Conservation (phyloP, 371 early-diverging fungal species). For the Mucor velutinosus region DNA sequence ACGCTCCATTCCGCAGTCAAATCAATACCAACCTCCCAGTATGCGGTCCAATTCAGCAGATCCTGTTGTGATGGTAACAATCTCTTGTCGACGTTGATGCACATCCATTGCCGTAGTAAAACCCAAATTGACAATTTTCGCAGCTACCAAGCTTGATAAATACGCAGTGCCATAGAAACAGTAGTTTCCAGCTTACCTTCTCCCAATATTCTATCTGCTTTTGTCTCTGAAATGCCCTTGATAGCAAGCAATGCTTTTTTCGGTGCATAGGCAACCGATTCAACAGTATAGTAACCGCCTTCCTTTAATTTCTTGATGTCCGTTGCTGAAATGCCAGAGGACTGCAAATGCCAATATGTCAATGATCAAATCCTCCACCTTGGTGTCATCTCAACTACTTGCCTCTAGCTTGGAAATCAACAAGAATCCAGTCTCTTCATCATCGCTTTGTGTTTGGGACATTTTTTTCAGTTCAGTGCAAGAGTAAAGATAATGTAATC, state of each 20-base stretch:
- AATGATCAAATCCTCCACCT: not conserved
- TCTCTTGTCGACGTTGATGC: slow-evolving; percentile 85
- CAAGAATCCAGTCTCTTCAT: slow-evolving; percentile 33
- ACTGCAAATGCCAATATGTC: slow-evolving; percentile 42
- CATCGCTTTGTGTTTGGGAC: slow-evolving; percentile 23
- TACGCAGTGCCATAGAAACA: not conserved
- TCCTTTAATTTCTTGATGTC: slow-evolving; percentile 91
- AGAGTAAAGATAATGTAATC: not conserved
- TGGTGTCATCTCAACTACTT: not conserved
- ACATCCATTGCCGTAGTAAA: slow-evolving; percentile 98
- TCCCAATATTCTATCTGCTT: slow-evolving; percentile 96
- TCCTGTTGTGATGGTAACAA: slow-evolving; percentile 94
- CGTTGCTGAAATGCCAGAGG: slow-evolving; percentile 80
- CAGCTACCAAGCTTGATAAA: slow-evolving; percentile 56
- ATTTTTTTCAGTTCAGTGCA: not conserved
- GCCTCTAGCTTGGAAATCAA: slow-evolving; percentile 29
- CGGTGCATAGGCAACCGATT: slow-evolving; percentile 96
- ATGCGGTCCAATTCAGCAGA: slow-evolving; percentile 95
- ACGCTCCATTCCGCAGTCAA: slow-evolving; percentile 89
- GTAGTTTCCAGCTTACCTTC: slow-evolving; percentile 67
- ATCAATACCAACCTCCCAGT: slow-evolving; percentile 87
- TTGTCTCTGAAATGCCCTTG: slow-evolving; percentile 98
- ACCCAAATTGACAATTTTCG: slow-evolving; percentile 95
- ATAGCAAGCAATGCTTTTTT: slow-evolving; percentile 90
- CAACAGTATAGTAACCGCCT: slow-evolving; percentile 95